Evolutionary conservation across 345 rosid genomes (phyloP).

Genomic region (Eucalyptus polybractea): DNA sequence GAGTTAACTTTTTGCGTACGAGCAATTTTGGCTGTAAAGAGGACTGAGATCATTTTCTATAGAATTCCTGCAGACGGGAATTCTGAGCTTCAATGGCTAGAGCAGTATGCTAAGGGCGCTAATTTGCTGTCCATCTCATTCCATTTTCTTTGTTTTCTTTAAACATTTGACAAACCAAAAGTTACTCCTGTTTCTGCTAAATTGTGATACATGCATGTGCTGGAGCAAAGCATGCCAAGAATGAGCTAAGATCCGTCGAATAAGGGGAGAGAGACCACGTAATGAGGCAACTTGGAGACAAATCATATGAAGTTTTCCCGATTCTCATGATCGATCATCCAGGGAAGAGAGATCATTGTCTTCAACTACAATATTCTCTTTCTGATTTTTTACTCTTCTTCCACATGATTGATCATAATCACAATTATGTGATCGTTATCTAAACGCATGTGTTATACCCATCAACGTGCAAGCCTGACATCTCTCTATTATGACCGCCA

Average conservation of each 20-base stretch:
- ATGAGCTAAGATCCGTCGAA: background rate
- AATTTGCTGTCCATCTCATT: background rate
- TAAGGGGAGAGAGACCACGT: background rate
- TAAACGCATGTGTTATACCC: background rate
- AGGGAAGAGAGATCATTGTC: background rate
- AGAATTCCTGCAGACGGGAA: background rate
- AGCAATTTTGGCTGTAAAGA: background rate
- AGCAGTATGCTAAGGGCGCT: background rate
- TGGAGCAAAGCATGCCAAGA: background rate
- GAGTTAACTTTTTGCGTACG: background rate
- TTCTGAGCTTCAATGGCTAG: background rate
- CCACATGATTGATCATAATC: background rate
- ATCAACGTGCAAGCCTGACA: background rate
- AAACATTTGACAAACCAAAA: background rate
- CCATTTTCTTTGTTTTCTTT: background rate
- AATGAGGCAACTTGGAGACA: background rate
- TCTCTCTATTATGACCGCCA: background rate
- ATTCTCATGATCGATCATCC: background rate
- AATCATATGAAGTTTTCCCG: background rate
- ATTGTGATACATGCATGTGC: background rate
- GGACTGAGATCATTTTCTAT: background rate
- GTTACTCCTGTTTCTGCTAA: background rate
- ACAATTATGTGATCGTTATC: background rate
- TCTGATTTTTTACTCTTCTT: background rate
- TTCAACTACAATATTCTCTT: background rate